phyloP scores from a whole-genome alignment of 2,329 filamentous ascomycete species.

The Dactylellina sp. region DNA sequence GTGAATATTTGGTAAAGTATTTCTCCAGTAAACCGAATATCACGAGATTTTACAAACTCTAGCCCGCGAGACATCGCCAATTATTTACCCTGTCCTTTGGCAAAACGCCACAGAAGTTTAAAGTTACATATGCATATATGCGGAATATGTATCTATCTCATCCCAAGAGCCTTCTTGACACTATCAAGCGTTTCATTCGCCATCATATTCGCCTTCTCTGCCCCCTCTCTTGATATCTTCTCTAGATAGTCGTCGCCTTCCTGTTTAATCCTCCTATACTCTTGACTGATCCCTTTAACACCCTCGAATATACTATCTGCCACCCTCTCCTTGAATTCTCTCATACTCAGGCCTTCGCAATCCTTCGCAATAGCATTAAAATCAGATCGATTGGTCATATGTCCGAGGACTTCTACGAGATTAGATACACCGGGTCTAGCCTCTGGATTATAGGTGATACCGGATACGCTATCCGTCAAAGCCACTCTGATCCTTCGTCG shows the following conservation, averaged over 20 bases:
- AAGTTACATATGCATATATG: neutral
- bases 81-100: too few species aligned
- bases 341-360: conserved; percentile 66
- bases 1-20: too few species aligned
- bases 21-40: too few species aligned
- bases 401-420: conserved; percentile 80
- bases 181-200: conserved; percentile 69
- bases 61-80: too few species aligned
- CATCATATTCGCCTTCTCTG: conserved; percentile 71
- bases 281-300: conserved; percentile 69
- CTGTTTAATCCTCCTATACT: conserved; percentile 69
- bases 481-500: conserved; percentile 76
- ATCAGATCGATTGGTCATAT: conserved; percentile 70
- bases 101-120: neutral
- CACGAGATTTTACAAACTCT: too few species aligned
- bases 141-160: conserved; percentile 19
- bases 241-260: conserved; percentile 70
- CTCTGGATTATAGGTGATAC: conserved; percentile 78
- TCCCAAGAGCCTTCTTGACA: conserved; percentile 66
- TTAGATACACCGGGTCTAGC: conserved; percentile 86
- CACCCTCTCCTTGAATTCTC: conserved; percentile 74
- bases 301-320: conserved; percentile 70
- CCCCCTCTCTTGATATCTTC: conserved; percentile 71
- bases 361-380: conserved; percentile 65
- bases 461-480: conserved; percentile 77